A percentile compares a stretch with the other conserved stretches of the same genome.
Evolutionary conservation across 129 eudicot genomes (phyloP).

Genomic region (Tagetes patula): DNA sequence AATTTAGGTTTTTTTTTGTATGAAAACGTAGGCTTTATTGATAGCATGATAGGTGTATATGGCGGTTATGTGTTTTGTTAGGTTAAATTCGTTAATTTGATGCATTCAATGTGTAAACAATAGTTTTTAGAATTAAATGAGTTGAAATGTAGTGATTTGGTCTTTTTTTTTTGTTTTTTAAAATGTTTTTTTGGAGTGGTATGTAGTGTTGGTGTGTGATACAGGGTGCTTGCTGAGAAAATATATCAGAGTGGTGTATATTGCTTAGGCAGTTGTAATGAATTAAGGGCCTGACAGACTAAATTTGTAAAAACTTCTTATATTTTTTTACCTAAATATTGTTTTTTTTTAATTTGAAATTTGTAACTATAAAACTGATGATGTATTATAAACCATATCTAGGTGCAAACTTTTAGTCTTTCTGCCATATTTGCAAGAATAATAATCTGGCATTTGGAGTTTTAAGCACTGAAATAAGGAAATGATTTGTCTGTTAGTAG

Average conservation of each 20-base stretch:
- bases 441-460: slow-evolving; percentile 1
- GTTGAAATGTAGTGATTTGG: not conserved
- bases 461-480: not conserved
- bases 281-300: not conserved
- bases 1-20: not conserved
- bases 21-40: slow-evolving; percentile 9
- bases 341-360: not conserved
- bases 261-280: not conserved
- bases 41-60: slow-evolving; percentile 11
- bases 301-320: not conserved
- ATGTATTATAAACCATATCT: not conserved
- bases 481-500: not conserved
- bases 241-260: not conserved
- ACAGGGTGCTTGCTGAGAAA: not conserved
- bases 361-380: not conserved
- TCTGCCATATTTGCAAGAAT: slow-evolving; percentile 14
- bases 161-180: not conserved
- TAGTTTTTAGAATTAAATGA: not conserved
- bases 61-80: slow-evolving; percentile 5
- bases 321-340: not conserved
- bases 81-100: slow-evolving; percentile 19
- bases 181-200: not conserved
- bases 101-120: not conserved
- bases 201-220: not conserved
- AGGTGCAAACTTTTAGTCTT: not conserved